Conservation (phyloP, 2,329 filamentous ascomycete genomes). For the Rutstroemia sp. region DNA sequence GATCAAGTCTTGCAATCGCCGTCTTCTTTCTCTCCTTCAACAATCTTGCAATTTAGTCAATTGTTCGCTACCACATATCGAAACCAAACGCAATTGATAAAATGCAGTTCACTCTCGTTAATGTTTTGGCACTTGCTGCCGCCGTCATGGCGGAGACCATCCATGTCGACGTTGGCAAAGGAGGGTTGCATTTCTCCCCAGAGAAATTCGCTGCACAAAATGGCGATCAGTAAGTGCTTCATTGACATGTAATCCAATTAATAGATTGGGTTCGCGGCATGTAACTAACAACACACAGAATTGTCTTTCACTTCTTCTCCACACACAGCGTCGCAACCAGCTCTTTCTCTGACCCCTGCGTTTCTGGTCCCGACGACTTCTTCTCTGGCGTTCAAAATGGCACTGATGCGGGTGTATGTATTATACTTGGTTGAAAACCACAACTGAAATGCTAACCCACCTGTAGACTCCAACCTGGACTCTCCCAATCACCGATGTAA, state of each 20-base stretch:
- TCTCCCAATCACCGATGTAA: conserved; percentile 58
- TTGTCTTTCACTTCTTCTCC: conserved; percentile 25
- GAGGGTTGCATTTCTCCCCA: conserved; percentile 53
- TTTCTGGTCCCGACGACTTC: conserved; percentile 49
- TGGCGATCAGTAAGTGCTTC: conserved; percentile 37
- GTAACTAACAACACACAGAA: conserved; percentile 21
- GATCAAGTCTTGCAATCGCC: not conserved
- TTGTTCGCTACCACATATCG: not conserved
- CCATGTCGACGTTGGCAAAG: conserved; percentile 58
- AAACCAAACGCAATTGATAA: not conserved
- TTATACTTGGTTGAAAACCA: conserved; percentile 36
- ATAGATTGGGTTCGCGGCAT: conserved; percentile 43
- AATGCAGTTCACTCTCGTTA: not conserved
- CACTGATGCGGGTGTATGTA: not conserved
- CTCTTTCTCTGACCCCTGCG: conserved; percentile 63
- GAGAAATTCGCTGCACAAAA: conserved; percentile 53
- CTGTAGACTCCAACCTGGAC: conserved; percentile 58
- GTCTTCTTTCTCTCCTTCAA: not conserved
- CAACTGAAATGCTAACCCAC: conserved; percentile 23
- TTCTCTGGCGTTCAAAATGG: conserved; percentile 58
- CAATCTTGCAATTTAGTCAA: not conserved
- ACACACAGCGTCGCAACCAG: conserved; percentile 83
- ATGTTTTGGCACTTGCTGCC: not conserved
- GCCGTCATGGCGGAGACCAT: conserved; percentile 30
- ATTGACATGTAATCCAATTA: conserved; percentile 49